Evolutionary conservation across 2,329 filamentous ascomycete species (phyloP), one percentile per base, ranked within the genome.

Genomic region (Pyricularia sp.): DNA sequence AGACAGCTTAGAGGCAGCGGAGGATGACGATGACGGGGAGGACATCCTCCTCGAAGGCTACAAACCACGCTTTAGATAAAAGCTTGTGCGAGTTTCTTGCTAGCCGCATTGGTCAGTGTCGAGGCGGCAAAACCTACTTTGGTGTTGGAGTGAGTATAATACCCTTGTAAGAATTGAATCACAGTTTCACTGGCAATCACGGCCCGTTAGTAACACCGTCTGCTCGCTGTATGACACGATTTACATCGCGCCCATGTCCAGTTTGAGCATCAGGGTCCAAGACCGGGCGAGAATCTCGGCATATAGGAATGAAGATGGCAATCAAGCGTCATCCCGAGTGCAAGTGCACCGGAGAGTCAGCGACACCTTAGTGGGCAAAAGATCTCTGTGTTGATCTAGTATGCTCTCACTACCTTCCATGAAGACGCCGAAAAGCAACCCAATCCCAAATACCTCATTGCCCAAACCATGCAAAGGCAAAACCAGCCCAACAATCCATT

Each of bases 311-410:
- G n/a, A 31, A 40, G 59, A 66, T 96, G 91, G 91, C 91, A 86
- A 92, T 96, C 91, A 91, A 96, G 91, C 91, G 75, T 94, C 86
- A 84, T 90, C 88, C 80, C 82, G 80, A 73, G 76, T 77, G 72
- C 73, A 65, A 69, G 71, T 73, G 75, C 61, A 26, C 75, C 73
- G 72, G 78, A 85, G 87, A 91, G 82, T 93, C 89, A 78, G 91
- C 91, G 91, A 96, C 91, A 96, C 91, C 91, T 92, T 83, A 74
- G 79, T 82, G 81, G 78, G 78, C 77, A 78, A 76, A 78, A 82
- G 79, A 83, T 83, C 81, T 79, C 80, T 77, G 79, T 77, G 79
- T 82, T 78, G 81, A 85, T 81, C 83, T 85, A 82, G 78, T 78
- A 77, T 77, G 75, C 76, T 76, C 80, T 81, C 80, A 82, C 79